A percentile compares a stretch with the other conserved stretches of the same genome.
These are phyloP conservation scores for Apophysomyces trapeziformis DNA, from an alignment of 371 early-diverging fungal species.

Conservation along the genomic window DNA sequence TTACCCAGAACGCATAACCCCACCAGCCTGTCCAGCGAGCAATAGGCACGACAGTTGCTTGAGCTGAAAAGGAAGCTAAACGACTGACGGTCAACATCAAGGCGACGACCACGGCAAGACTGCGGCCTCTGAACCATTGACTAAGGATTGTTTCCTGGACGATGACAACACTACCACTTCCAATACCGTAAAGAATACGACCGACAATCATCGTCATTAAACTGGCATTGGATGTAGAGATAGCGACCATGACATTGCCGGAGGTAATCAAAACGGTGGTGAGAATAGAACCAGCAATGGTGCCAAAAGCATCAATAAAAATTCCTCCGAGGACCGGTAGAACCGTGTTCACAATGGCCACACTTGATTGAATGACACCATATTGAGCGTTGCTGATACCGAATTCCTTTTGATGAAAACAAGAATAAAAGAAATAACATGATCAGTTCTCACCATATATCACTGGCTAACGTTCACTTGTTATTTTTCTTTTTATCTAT, in stretches of 20 bases:
- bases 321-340: conserved; percentile 74
- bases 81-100: conserved; percentile 71
- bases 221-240: conserved; percentile 58
- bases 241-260: conserved; percentile 66
- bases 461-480: no score
- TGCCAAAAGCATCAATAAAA: conserved; percentile 75
- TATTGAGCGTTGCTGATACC: conserved; percentile 72
- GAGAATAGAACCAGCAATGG: conserved; percentile 65
- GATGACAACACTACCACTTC: conserved; percentile 71
- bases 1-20: conserved; percentile 75
- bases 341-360: conserved; percentile 73
- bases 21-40: conserved; percentile 67
- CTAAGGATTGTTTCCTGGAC: conserved; percentile 75
- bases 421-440: no score
- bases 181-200: conserved; percentile 73
- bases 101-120: conserved; percentile 66
- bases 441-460: no score
- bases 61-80: conserved; percentile 68
- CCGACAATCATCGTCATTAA: conserved; percentile 67
- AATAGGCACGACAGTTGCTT: conserved; percentile 71
- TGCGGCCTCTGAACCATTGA: conserved; percentile 74
- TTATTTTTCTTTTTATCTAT: no score
- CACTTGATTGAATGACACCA: conserved; percentile 72
- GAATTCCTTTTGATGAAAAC: conserved; percentile 46
- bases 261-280: conserved; percentile 64